These are phyloP conservation scores for Saccharomycopsis selenospora DNA, from an alignment of 805 yeast genomes.

Conservation along the genomic window DNA sequence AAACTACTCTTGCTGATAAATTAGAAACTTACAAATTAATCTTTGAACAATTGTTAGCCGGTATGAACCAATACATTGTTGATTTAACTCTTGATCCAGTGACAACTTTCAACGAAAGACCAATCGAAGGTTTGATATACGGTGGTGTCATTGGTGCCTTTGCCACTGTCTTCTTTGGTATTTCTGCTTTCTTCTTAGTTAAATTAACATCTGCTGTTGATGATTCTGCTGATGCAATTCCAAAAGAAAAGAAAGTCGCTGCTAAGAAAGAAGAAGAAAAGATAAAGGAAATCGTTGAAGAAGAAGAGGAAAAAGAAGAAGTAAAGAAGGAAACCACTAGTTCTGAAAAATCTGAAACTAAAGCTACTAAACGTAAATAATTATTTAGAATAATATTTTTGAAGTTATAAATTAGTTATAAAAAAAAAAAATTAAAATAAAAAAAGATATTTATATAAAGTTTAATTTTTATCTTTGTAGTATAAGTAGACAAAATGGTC, in stretches of 20 bases:
- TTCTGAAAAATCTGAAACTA: constrained; percentile 16
- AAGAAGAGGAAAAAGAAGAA: not conserved
- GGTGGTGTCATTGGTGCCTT: constrained; percentile 35
- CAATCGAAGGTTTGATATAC: constrained; percentile 44
- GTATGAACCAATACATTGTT: constrained; percentile 30
- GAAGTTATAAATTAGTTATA: no score
- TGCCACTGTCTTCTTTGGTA: constrained; percentile 38
- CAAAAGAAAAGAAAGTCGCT: not conserved
- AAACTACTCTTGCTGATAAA: not conserved
- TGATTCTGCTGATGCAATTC: constrained; percentile 12
- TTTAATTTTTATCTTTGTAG: no score
- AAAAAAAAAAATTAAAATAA: no score
- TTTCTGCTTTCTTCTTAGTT: constrained; percentile 31
- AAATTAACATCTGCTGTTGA: constrained; percentile 18
- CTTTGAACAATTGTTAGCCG: constrained; percentile 21
- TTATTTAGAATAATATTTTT: no score
- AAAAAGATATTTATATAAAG: no score
- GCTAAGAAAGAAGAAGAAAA: not conserved
- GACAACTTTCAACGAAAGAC: constrained; percentile 37
- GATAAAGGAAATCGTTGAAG: not conserved
- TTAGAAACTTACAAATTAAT: not conserved
- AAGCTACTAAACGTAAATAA: constrained; percentile 15
- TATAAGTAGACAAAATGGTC: no score
- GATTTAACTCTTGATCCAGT: constrained; percentile 41
- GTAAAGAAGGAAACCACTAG: constrained; percentile 9